A percentile compares a stretch with the other conserved stretches of the same genome.
phyloP scores from a whole-genome alignment of 192 early-diverging fungal genomes.

The Powellomyces hirtus region DNA sequence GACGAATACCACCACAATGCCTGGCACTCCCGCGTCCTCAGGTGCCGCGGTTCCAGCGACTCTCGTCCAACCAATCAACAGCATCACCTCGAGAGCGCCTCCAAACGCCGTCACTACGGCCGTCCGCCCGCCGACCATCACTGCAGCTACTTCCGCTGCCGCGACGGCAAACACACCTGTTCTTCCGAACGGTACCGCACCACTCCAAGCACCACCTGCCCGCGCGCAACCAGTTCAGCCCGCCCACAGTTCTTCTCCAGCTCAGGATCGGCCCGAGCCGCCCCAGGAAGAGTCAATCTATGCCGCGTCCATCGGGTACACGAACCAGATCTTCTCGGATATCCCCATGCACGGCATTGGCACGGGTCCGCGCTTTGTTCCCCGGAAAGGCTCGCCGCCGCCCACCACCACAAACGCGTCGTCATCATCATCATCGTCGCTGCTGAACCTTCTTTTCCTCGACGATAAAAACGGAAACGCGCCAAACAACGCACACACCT shows the following conservation, averaged over 20 bases:
- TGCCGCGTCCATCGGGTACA: not conserved
- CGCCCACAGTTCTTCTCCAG: not conserved
- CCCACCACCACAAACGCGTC: too few relatives aligned
- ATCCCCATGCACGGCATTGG: conserved; percentile 9
- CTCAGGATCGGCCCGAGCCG: not conserved
- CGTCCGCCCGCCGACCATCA: too few relatives aligned
- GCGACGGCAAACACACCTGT: not conserved
- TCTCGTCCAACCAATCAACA: too few relatives aligned
- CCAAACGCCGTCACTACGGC: too few relatives aligned
- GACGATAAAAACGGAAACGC: not conserved
- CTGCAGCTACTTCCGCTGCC: not conserved
- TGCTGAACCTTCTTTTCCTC: not conserved
- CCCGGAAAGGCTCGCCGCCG: not conserved
- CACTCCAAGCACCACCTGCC: not conserved
- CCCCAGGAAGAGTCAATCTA: not conserved
- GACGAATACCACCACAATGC: not conserved
- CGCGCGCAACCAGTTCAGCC: not conserved
- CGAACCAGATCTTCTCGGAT: conserved; percentile 4
- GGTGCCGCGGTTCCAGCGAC: too few relatives aligned
- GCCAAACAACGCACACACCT: not conserved
- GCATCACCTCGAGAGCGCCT: not conserved
- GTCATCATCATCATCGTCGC: not conserved
- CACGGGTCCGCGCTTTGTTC: not conserved
- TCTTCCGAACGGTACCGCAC: not conserved
- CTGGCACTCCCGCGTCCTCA: not conserved